These are phyloP conservation scores for Neonectria magnoliae DNA, from an alignment of 2,329 filamentous ascomycete genomes.

Conservation along the genomic window DNA sequence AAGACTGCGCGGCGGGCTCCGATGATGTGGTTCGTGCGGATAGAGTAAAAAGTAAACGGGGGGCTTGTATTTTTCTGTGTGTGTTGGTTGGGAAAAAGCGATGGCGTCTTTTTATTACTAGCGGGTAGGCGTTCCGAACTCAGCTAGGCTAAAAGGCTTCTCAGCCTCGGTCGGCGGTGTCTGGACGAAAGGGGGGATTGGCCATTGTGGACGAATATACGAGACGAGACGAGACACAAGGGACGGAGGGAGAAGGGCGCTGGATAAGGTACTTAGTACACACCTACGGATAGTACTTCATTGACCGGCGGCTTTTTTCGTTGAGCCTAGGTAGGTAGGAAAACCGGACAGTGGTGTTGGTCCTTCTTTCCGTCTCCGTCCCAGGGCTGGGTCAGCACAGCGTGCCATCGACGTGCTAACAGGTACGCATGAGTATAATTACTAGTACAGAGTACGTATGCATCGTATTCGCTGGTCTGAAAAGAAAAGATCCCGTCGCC, in stretches of 20 bases:
- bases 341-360: background rate
- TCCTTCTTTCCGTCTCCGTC: background rate
- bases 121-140: background rate
- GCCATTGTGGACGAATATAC: constrained; percentile 7
- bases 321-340: too few species aligned
- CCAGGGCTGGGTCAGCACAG: background rate
- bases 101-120: background rate
- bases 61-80: background rate
- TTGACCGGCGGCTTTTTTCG: too few species aligned
- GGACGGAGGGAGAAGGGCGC: background rate
- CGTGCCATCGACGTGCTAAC: background rate
- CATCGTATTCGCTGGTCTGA: background rate
- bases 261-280: background rate
- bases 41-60: constrained; percentile 4
- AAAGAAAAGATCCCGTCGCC: background rate
- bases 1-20: constrained; percentile 3
- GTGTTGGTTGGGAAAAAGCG: background rate
- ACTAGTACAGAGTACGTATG: too few species aligned
- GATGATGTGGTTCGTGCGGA: constrained; percentile 14
- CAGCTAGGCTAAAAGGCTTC: background rate
- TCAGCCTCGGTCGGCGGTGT: background rate
- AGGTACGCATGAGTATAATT: background rate
- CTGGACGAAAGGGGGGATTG: background rate
- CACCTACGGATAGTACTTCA: background rate
- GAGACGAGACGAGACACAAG: background rate